Evolutionary conservation across 768 basidiomycete genomes (phyloP).

Genomic region (Panellus pusillus): DNA sequence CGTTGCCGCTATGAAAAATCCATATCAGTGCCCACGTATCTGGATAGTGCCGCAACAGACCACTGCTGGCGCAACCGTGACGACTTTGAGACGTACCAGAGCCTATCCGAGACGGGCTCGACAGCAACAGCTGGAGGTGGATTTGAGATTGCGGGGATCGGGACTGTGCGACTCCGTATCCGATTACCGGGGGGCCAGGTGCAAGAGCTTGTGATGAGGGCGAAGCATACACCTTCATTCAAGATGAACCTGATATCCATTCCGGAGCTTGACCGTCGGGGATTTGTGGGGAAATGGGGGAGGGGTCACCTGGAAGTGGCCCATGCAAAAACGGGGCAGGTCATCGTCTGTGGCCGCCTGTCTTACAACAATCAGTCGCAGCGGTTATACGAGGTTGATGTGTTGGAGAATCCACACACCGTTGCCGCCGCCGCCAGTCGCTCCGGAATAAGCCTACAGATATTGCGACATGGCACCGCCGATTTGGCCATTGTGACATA

Average conservation of each 20-base stretch:
- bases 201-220: not conserved
- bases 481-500: slow-evolving; percentile 24
- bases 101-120: too few relatives aligned
- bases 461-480: slow-evolving; percentile 28
- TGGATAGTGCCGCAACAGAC: too few relatives aligned
- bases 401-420: not conserved
- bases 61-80: too few relatives aligned
- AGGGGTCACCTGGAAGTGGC: not conserved
- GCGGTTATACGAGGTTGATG: not conserved
- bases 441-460: slow-evolving; percentile 19
- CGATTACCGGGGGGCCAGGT: too few relatives aligned
- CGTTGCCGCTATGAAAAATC: too few relatives aligned
- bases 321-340: not conserved
- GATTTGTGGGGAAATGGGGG: not conserved
- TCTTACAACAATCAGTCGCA: not conserved
- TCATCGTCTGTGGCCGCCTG: not conserved
- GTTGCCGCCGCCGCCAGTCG: not conserved
- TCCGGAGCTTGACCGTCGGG: not conserved
- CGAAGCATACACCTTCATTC: not conserved
- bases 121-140: too few relatives aligned
- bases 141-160: too few relatives aligned
- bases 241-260: not conserved
- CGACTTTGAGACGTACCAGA: too few relatives aligned
- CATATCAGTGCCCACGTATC: too few relatives aligned
- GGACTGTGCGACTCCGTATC: too few relatives aligned